These are phyloP conservation scores for Pseudocercospora cruenta DNA, from an alignment of 2,329 filamentous ascomycete species.

Conservation along the genomic window DNA sequence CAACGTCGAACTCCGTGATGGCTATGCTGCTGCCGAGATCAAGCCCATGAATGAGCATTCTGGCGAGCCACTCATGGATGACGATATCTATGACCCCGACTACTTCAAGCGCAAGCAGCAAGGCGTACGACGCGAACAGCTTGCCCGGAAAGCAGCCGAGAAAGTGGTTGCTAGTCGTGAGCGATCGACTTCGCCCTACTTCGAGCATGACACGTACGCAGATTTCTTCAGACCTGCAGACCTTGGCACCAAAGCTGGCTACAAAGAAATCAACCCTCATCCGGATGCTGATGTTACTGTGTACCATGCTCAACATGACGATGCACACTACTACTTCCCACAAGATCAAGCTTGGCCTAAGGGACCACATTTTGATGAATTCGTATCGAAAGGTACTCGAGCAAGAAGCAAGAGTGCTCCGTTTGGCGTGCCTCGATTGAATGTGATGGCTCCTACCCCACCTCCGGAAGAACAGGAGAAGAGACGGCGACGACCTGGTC, in stretches of 20 bases:
- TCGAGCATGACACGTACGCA: slow-evolving; percentile 36
- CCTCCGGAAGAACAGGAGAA: slow-evolving; percentile 34
- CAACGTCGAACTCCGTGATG: slow-evolving; percentile 21
- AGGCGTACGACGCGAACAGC: slow-evolving; percentile 32
- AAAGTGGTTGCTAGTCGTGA: slow-evolving; percentile 50
- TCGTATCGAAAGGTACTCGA: background rate
- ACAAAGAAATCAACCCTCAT: slow-evolving; percentile 46
- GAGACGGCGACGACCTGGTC: slow-evolving; percentile 42
- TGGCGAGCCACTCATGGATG: slow-evolving; percentile 46
- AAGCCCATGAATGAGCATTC: slow-evolving; percentile 38
- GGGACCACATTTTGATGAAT: slow-evolving; percentile 10
- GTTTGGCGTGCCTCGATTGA: slow-evolving; percentile 55
- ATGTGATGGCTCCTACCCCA: slow-evolving; percentile 62
- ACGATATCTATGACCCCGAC: slow-evolving; percentile 51
- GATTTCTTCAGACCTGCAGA: slow-evolving; percentile 48
- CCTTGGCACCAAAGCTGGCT: slow-evolving; percentile 43
- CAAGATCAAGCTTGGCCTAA: slow-evolving; percentile 18
- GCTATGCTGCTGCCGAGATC: slow-evolving; percentile 31
- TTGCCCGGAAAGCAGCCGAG: slow-evolving; percentile 40
- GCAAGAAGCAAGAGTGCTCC: slow-evolving; percentile 29
- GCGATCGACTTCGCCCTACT: slow-evolving; percentile 41
- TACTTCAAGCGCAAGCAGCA: slow-evolving; percentile 48
- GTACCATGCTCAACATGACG: slow-evolving; percentile 45
- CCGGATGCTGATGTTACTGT: slow-evolving; percentile 50
- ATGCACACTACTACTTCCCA: slow-evolving; percentile 22